Evolutionary conservation across 768 basidiomycete species (phyloP).

Genomic region (Mycena galericulata): DNA sequence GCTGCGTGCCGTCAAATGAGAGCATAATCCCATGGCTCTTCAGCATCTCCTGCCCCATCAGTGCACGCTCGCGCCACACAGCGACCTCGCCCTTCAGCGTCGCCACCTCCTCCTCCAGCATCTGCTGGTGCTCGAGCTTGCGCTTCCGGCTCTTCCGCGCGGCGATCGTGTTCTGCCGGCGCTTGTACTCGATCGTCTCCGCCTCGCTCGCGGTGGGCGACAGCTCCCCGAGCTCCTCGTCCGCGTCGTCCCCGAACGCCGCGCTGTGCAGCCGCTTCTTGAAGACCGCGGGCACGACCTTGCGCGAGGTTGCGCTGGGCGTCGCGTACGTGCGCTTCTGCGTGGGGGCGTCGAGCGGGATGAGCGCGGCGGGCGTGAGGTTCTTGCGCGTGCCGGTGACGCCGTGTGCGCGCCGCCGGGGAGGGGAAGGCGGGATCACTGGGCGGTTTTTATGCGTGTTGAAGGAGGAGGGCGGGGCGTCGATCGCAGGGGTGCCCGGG

Average conservation of each 20-base stretch:
- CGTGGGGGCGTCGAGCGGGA: constrained; percentile 67
- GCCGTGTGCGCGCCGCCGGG: not conserved
- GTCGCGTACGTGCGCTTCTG: constrained; percentile 67
- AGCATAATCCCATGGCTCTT: constrained; percentile 49
- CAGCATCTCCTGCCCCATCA: constrained; percentile 53
- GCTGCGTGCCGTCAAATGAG: constrained; percentile 12
- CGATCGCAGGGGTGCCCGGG: constrained; percentile 26
- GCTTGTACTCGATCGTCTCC: constrained; percentile 72
- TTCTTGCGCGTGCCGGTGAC: constrained; percentile 65
- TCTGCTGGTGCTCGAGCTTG: constrained; percentile 71
- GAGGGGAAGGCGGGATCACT: constrained; percentile 23
- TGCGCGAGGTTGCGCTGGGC: constrained; percentile 66
- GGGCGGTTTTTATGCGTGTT: not conserved
- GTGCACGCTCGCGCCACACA: constrained; percentile 59
- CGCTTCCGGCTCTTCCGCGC: constrained; percentile 74
- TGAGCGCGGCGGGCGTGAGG: constrained; percentile 59
- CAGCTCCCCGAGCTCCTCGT: constrained; percentile 39
- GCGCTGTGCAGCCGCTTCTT: constrained; percentile 53
- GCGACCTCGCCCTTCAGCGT: constrained; percentile 59
- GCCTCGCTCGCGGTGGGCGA: constrained; percentile 50
- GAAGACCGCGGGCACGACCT: constrained; percentile 67
- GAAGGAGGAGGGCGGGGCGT: constrained; percentile 18
- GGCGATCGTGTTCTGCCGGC: constrained; percentile 76
- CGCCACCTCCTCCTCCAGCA: constrained; percentile 60
- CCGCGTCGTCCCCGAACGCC: constrained; percentile 48